Percentiles rank a stretch among this genome's conserved stretches.
Evolutionary conservation across 2,329 filamentous ascomycete species (phyloP).

Genomic region (Aspergillus japonicus): DNA sequence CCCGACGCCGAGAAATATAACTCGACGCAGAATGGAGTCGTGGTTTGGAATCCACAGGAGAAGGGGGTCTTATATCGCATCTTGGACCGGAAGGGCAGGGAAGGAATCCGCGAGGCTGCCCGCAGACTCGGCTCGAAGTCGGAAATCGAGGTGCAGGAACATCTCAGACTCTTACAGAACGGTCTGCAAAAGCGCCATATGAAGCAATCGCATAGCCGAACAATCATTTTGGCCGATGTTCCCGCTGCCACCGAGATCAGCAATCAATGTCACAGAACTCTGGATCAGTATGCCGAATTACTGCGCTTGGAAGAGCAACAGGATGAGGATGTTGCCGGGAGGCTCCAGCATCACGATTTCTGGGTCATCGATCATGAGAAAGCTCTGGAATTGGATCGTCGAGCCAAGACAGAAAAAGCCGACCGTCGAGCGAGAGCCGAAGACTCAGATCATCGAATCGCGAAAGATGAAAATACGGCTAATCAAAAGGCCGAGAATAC

Average conservation of each 20-base stretch:
- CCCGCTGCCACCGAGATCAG: slow-evolving; percentile 73
- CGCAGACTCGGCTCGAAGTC: slow-evolving; percentile 67
- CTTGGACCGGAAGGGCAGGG: slow-evolving; percentile 62
- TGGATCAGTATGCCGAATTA: slow-evolving; percentile 68
- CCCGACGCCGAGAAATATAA: slow-evolving; percentile 27
- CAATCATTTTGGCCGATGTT: slow-evolving; percentile 55
- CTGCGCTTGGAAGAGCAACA: slow-evolving; percentile 64
- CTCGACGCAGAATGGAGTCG: slow-evolving; percentile 64
- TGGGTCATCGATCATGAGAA: slow-evolving; percentile 61
- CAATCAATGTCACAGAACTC: slow-evolving; percentile 59
- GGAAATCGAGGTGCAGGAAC: slow-evolving; percentile 69
- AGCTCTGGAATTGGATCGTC: slow-evolving; percentile 32
- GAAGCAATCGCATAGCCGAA: slow-evolving; percentile 33
- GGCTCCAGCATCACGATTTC: slow-evolving; percentile 57
- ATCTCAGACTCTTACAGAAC: slow-evolving; percentile 62
- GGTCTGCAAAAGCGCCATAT: slow-evolving; percentile 45
- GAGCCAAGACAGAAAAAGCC: neutral
- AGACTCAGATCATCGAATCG: neutral
- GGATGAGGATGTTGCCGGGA: slow-evolving; percentile 61
- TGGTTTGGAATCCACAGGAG: slow-evolving; percentile 68
- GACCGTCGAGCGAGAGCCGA: neutral
- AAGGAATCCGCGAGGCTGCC: slow-evolving; percentile 63
- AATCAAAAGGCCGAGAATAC: neutral
- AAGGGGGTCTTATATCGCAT: slow-evolving; percentile 69
- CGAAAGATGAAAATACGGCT: neutral